These are phyloP conservation scores for Lipomyces oligophaga DNA, from an alignment of 805 yeast genomes.

Conservation along the genomic window DNA sequence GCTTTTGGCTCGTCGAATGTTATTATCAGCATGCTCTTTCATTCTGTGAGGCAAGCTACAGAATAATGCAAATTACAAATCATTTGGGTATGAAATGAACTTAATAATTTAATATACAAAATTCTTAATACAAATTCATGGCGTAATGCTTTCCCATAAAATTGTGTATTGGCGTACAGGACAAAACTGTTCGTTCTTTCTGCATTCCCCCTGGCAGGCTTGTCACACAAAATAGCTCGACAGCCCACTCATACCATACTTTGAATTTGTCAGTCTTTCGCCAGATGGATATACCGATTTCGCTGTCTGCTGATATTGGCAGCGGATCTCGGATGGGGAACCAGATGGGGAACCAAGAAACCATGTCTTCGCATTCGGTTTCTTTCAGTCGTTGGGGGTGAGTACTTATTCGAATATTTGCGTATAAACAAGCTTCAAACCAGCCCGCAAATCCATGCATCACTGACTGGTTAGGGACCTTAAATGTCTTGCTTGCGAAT, in stretches of 20 bases:
- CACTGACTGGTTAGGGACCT: constrained; percentile 45
- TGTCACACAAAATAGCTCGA: constrained; percentile 42
- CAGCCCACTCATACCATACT: constrained; percentile 69
- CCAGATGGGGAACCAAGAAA: constrained; percentile 67
- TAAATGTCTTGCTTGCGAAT: constrained; percentile 31
- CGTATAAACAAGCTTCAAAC: constrained; percentile 67
- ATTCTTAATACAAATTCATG: constrained; percentile 33
- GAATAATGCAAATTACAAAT: no score
- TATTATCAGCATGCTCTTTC: no score
- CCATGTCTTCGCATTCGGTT: constrained; percentile 46
- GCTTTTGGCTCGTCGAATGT: no score
- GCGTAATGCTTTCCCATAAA: constrained; percentile 31
- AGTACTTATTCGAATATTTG: constrained; percentile 53
- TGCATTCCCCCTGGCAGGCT: constrained; percentile 14
- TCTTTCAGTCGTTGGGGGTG: no score
- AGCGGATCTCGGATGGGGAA: constrained; percentile 49
- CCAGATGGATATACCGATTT: constrained; percentile 50
- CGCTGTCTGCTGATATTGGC: constrained; percentile 51
- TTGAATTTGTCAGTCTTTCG: constrained; percentile 43
- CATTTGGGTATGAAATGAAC: no score
- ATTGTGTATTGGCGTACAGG: constrained; percentile 37
- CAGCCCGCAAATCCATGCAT: constrained; percentile 74
- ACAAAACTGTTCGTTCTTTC: constrained; percentile 29
- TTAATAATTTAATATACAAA: no score
- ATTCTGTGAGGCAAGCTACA: no score